phyloP scores from a whole-genome alignment of 2,329 filamentous ascomycete species.

The Fusarium nanum region DNA sequence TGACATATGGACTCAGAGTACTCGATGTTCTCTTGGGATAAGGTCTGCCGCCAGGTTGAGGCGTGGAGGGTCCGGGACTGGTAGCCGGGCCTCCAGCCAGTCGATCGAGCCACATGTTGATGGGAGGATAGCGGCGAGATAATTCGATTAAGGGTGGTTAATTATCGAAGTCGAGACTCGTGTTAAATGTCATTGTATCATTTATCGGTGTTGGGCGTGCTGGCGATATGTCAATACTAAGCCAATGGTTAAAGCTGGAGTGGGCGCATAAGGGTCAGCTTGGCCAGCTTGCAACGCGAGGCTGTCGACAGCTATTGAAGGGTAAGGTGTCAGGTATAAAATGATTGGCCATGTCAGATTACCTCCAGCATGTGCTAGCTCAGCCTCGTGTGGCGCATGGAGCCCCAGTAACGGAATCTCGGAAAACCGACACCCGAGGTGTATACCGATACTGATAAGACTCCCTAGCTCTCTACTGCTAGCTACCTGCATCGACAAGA shows the following conservation, averaged over 20 bases:
- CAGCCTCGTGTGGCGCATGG: constrained; percentile 32
- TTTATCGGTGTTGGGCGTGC: constrained; percentile 8
- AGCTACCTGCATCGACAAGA: neutral
- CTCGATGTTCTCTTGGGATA: constrained; percentile 75
- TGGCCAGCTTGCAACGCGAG: constrained; percentile 48
- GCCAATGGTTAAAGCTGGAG: constrained; percentile 31
- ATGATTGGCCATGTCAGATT: constrained; percentile 31
- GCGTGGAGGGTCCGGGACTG: constrained; percentile 68
- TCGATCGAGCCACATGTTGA: constrained; percentile 89
- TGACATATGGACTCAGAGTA: constrained; percentile 75
- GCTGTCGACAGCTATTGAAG: constrained; percentile 32
- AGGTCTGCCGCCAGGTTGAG: constrained; percentile 72
- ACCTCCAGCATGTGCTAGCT: neutral
- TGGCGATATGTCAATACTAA: constrained; percentile 9
- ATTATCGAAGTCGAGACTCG: constrained; percentile 1
- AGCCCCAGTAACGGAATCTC: constrained; percentile 11
- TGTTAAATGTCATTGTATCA: constrained; percentile 27
- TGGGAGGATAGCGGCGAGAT: constrained; percentile 22
- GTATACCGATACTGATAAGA: neutral
- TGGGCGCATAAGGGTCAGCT: constrained; percentile 37
- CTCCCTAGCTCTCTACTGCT: neutral
- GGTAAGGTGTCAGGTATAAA: constrained; percentile 3
- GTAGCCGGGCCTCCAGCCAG: constrained; percentile 75
- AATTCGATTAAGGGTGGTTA: constrained; percentile 10
- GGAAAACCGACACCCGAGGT: constrained; percentile 12